Percentiles rank a stretch among this genome's conserved stretches.
Evolutionary conservation across 2,329 filamentous ascomycete genomes (phyloP).

Genomic region (Claviceps sp.): DNA sequence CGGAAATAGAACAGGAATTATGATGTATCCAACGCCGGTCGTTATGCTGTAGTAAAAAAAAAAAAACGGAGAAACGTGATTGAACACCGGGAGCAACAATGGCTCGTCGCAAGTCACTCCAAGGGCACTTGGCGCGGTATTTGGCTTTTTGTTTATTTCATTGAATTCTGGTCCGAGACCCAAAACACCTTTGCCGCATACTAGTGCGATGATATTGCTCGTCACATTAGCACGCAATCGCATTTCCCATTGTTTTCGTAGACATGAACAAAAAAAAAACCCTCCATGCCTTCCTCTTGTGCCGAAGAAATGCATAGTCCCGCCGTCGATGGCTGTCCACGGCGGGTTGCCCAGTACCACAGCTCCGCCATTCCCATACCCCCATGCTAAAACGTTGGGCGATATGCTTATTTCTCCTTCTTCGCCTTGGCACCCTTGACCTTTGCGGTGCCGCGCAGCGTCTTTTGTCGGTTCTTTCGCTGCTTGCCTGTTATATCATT

Average conservation of each 20-base stretch:
- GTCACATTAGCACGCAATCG: constrained; percentile 12
- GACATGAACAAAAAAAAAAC: constrained; percentile 9
- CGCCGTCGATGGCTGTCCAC: constrained; percentile 6
- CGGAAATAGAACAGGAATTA: no score
- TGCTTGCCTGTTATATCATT: constrained; percentile 70
- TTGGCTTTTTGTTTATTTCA: background rate
- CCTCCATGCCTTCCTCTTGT: background rate
- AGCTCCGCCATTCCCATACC: constrained; percentile 15
- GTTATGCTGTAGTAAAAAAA: no score
- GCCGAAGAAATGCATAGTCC: constrained; percentile 11
- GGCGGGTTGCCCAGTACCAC: constrained; percentile 16
- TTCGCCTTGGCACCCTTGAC: constrained; percentile 89
- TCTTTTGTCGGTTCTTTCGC: constrained; percentile 99
- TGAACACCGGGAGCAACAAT: background rate
- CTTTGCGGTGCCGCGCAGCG: constrained; percentile 95
- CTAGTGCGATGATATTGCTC: constrained; percentile 24
- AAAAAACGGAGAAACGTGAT: background rate
- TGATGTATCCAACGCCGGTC: no score
- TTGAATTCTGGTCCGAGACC: constrained; percentile 22
- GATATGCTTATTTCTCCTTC: constrained; percentile 71
- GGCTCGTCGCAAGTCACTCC: no score
- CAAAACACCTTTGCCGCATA: constrained; percentile 30
- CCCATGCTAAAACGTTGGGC: constrained; percentile 18
- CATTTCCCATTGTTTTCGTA: constrained; percentile 14
- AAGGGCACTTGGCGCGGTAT: background rate